Percentiles rank a stretch among this genome's conserved stretches.
Evolutionary conservation across 2,329 filamentous ascomycete genomes (phyloP).

Genomic region (Hymenoscyphus fructigenus): DNA sequence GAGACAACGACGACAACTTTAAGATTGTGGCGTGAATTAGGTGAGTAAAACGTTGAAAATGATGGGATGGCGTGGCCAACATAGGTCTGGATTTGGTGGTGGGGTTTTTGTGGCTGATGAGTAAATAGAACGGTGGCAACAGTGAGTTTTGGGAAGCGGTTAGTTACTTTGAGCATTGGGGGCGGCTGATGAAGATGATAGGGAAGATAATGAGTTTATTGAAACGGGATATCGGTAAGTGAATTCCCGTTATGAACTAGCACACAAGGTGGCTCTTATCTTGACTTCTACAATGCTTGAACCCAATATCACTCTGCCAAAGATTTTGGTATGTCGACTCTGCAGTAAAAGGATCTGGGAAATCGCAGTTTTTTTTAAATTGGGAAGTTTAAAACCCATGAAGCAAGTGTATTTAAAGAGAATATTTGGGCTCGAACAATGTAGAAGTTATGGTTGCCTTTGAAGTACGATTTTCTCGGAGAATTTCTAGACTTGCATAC

Average conservation of each 20-base stretch:
- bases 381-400: not conserved
- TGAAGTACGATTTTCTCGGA: no score
- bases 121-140: slow-evolving; percentile 14
- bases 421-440: not conserved
- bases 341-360: not conserved
- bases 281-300: no score
- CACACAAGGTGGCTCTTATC: no score
- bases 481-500: no score
- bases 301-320: not conserved
- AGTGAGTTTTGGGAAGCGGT: slow-evolving; percentile 5
- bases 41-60: not conserved
- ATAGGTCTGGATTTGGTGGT: not conserved
- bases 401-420: not conserved
- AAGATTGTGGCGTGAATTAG: not conserved
- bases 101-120: not conserved
- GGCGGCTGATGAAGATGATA: slow-evolving; percentile 14
- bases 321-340: not conserved
- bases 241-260: not conserved
- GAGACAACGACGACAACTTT: not conserved
- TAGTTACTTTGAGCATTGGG: not conserved
- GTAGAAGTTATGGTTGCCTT: no score
- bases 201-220: slow-evolving; percentile 40
- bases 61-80: not conserved
- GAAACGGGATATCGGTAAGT: slow-evolving; percentile 37
- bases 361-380: not conserved